Conservation (phyloP, 345 rosid genomes). For the Hypericum androsaemum region DNA sequence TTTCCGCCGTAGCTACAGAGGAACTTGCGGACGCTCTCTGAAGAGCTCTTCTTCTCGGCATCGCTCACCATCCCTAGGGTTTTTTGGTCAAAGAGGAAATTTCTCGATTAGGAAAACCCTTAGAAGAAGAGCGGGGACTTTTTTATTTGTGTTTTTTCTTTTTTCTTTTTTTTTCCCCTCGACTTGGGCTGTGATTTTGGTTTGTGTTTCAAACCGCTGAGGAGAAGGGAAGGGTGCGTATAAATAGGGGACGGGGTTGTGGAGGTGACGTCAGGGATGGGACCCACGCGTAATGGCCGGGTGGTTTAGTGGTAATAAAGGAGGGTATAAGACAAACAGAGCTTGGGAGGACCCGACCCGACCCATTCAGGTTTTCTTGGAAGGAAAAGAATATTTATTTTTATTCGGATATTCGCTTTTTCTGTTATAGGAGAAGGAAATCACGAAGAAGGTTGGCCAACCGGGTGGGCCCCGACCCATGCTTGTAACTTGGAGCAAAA, state of each 20-base stretch:
- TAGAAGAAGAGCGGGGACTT: neutral
- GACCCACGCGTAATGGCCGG: conserved; percentile 11
- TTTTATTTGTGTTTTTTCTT: too few relatives aligned
- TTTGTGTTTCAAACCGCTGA: conserved; percentile 12
- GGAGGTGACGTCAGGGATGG: neutral
- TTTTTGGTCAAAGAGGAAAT: neutral
- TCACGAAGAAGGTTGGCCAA: too few relatives aligned
- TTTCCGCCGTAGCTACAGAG: conserved; percentile 80
- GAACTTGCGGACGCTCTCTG: conserved; percentile 35
- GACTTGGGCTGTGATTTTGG: neutral
- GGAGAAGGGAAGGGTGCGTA: neutral
- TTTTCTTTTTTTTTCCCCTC: too few relatives aligned
- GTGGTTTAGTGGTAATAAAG: neutral
- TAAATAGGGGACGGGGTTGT: conserved; percentile 1
- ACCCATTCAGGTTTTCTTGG: neutral
- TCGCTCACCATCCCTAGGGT: conserved; percentile 15
- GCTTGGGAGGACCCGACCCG: too few relatives aligned
- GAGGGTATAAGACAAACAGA: neutral
- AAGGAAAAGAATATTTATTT: neutral
- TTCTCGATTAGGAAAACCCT: too few relatives aligned
- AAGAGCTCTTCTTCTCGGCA: neutral
- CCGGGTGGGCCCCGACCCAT: too few relatives aligned
- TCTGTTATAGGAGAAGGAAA: too few relatives aligned
- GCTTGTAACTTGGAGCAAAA: too few relatives aligned
- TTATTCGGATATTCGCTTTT: conserved; percentile 20